Conservation (phyloP, 768 basidiomycete genomes). For the Heimioporus sp. region DNA sequence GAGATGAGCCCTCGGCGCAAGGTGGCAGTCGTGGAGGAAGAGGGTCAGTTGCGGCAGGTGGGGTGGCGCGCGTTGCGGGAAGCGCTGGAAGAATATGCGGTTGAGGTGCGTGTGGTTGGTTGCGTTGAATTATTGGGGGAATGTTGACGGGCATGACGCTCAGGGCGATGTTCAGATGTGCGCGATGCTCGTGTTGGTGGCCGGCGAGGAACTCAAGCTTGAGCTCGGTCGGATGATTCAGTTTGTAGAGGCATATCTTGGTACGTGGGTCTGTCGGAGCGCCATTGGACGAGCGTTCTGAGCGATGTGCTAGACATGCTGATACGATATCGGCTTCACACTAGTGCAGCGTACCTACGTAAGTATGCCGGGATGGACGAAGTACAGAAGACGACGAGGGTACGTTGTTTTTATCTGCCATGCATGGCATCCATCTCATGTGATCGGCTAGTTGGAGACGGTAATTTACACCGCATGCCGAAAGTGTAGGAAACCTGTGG, state of each 20-base stretch:
- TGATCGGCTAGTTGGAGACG: slow-evolving; percentile 57
- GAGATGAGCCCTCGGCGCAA: slow-evolving; percentile 24
- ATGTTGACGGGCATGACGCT: slow-evolving; percentile 1
- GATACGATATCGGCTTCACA: slow-evolving; percentile 56
- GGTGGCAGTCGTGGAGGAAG: slow-evolving; percentile 42
- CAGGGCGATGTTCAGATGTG: slow-evolving; percentile 84
- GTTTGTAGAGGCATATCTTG: slow-evolving; percentile 73
- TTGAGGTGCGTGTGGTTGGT: slow-evolving; percentile 43
- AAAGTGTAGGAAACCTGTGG: slow-evolving; percentile 61
- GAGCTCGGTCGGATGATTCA: slow-evolving; percentile 40
- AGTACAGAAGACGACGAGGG: slow-evolving; percentile 52
- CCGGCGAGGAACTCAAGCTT: slow-evolving; percentile 55
- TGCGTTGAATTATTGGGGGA: not conserved
- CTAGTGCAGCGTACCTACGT: slow-evolving; percentile 72
- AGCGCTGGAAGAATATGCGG: slow-evolving; percentile 58
- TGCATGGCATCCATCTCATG: not conserved
- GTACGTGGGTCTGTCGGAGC: slow-evolving; percentile 36
- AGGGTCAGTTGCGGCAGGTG: slow-evolving; percentile 48
- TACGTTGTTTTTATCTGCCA: slow-evolving; percentile 26
- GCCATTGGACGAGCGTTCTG: not conserved
- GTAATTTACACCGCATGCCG: slow-evolving; percentile 69
- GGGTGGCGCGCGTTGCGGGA: slow-evolving; percentile 57
- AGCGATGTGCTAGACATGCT: slow-evolving; percentile 50
- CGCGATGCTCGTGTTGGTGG: slow-evolving; percentile 65
- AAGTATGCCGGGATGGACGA: slow-evolving; percentile 56